These are phyloP conservation scores for Euptelea pleiosperma DNA, from an alignment of 164 flowering plant genomes.

Conservation along the genomic window DNA sequence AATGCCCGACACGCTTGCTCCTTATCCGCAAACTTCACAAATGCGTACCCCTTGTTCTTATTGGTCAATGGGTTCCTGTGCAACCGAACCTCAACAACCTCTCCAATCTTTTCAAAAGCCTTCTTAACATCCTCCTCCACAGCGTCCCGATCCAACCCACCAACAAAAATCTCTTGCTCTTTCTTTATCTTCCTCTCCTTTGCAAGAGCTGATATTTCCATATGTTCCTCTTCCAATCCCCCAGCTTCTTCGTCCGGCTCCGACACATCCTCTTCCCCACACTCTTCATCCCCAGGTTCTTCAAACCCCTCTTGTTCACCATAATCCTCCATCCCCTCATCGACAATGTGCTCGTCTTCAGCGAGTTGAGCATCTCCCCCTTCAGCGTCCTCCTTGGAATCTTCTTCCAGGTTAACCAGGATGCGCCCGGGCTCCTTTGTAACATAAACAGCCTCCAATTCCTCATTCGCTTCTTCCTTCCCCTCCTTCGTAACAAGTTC, in stretches of 20 bases:
- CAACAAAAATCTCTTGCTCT: slow-evolving; percentile 71
- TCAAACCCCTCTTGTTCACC: slow-evolving; percentile 40
- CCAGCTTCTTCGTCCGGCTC: slow-evolving; percentile 40
- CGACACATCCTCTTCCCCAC: slow-evolving; percentile 32
- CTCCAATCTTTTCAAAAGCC: slow-evolving; percentile 66
- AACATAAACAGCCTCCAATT: slow-evolving; percentile 8
- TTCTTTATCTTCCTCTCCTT: slow-evolving; percentile 55
- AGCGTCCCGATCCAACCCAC: slow-evolving; percentile 68
- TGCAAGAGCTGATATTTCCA: slow-evolving; percentile 44
- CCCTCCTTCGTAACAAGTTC: background rate
- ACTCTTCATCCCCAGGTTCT: slow-evolving; percentile 54
- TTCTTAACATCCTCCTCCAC: slow-evolving; percentile 63
- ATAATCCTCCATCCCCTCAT: slow-evolving; percentile 30
- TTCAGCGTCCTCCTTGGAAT: slow-evolving; percentile 7
- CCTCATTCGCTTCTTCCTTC: slow-evolving; percentile 12
- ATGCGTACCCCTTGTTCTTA: slow-evolving; percentile 79
- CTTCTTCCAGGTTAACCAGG: slow-evolving; percentile 19
- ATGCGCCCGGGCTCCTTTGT: slow-evolving; percentile 13
- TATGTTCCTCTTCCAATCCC: slow-evolving; percentile 44
- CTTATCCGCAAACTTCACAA: slow-evolving; percentile 64
- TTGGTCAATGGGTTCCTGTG: slow-evolving; percentile 46
- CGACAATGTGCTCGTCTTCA: slow-evolving; percentile 21
- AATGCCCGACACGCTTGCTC: slow-evolving; percentile 63
- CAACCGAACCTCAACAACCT: slow-evolving; percentile 63
- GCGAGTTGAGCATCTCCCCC: slow-evolving; percentile 17